A percentile compares a stretch with the other conserved stretches of the same genome.
Conservation (phyloP, 345 rosid genomes). For the Stellera chamaejasme region DNA sequence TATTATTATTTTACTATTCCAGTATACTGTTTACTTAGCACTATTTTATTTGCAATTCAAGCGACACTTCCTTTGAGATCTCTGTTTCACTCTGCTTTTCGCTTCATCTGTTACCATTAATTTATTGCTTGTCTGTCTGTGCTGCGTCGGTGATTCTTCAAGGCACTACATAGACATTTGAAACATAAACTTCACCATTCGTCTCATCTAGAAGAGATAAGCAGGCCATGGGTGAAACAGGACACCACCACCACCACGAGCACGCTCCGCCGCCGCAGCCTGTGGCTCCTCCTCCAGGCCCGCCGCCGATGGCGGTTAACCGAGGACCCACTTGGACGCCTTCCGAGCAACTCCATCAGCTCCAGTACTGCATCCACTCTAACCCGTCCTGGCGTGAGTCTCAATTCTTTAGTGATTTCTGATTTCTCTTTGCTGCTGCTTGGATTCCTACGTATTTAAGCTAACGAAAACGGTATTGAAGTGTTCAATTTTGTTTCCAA, state of each 20-base stretch:
- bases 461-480: conserved; percentile 3
- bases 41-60: too few relatives aligned
- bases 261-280: conserved; percentile 30
- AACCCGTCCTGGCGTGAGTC: conserved; percentile 96
- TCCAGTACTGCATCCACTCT: conserved; percentile 95
- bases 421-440: conserved; percentile 2
- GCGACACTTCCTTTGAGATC: too few relatives aligned
- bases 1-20: too few relatives aligned
- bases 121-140: too few relatives aligned
- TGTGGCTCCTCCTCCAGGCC: conserved; percentile 23
- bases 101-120: too few relatives aligned
- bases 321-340: conserved; percentile 74
- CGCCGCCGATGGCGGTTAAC: conserved; percentile 35
- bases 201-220: too few relatives aligned
- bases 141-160: too few relatives aligned
- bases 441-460: conserved; percentile 12
- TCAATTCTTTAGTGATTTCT: conserved; percentile 8
- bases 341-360: conserved; percentile 83
- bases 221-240: conserved; percentile 45
- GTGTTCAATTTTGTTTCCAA: conserved; percentile 15
- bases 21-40: too few relatives aligned
- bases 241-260: conserved; percentile 20
- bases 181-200: too few relatives aligned
- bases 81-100: too few relatives aligned
- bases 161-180: too few relatives aligned